Evolutionary conservation across 805 yeast species (phyloP).

Genomic region (Pichia nanzhaoensis): DNA sequence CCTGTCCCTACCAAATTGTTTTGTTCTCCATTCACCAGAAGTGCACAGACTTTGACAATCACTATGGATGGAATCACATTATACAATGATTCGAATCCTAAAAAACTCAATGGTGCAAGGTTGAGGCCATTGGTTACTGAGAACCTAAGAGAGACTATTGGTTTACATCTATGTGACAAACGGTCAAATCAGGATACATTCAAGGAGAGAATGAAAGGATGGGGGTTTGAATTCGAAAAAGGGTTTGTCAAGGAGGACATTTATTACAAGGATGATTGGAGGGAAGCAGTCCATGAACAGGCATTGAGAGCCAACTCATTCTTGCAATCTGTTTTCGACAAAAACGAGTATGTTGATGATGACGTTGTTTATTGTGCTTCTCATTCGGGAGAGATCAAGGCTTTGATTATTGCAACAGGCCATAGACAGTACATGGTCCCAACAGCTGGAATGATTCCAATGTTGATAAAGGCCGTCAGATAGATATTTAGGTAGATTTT

Average conservation of each 20-base stretch:
- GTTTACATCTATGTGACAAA: constrained; percentile 54
- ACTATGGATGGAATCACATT: constrained; percentile 43
- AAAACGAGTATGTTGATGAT: constrained; percentile 27
- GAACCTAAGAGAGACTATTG: constrained; percentile 53
- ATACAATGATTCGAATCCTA: constrained; percentile 19
- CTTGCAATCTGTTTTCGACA: constrained; percentile 35
- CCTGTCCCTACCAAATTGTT: constrained; percentile 52
- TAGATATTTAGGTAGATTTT: too few relatives aligned
- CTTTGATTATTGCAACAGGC: constrained; percentile 42
- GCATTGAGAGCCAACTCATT: constrained; percentile 41
- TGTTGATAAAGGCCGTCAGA: constrained; percentile 41
- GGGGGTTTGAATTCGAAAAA: constrained; percentile 39
- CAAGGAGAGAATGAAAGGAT: constrained; percentile 32
- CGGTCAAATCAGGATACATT: constrained; percentile 38
- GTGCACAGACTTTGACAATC: constrained; percentile 46
- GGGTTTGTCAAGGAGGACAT: constrained; percentile 45
- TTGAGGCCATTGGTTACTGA: constrained; percentile 34
- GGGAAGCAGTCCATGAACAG: constrained; percentile 47
- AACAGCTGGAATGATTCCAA: constrained; percentile 61
- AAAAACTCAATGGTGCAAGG: constrained; percentile 10
- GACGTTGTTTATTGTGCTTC: constrained; percentile 43
- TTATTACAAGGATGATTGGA: constrained; percentile 36
- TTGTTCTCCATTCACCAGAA: constrained; percentile 59
- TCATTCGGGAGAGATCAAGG: constrained; percentile 55
- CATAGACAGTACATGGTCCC: constrained; percentile 54